A percentile compares a stretch with the other conserved stretches of the same genome.
phyloP scores from a whole-genome alignment of 805 yeast genomes.

The Pichia cephalocereana region DNA sequence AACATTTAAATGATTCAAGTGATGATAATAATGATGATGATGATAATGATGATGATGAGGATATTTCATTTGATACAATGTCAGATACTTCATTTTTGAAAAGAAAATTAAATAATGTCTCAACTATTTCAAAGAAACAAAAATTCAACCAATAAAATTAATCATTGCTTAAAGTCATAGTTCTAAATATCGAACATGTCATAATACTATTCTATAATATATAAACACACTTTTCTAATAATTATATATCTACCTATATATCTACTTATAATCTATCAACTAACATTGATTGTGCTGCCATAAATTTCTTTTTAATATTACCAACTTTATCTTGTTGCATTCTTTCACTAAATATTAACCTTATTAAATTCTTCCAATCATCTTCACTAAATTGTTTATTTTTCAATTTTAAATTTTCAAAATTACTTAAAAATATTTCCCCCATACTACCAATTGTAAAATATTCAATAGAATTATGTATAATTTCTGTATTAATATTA shows the following conservation, averaged over 20 bases:
- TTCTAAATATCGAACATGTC: no score
- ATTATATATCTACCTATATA: not conserved
- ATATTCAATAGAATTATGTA: slow-evolving; percentile 36
- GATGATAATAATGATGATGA: slow-evolving; percentile 9
- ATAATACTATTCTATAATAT: not conserved
- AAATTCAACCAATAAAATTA: not conserved
- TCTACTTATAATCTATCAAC: not conserved
- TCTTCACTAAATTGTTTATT: slow-evolving; percentile 25
- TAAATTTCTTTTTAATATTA: slow-evolving; percentile 4
- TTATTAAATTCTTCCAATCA: slow-evolving; percentile 42
- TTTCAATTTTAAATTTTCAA: slow-evolving; percentile 1
- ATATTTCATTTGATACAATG: slow-evolving; percentile 4
- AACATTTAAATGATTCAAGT: no score
- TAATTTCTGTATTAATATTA: not conserved
- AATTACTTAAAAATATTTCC: slow-evolving; percentile 6
- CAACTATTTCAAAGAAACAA: slow-evolving; percentile 5
- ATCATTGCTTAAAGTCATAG: no score
- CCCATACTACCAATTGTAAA: slow-evolving; percentile 33
- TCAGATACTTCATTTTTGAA: slow-evolving; percentile 4
- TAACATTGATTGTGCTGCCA: slow-evolving; percentile 9
- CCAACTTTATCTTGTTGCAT: slow-evolving; percentile 10
- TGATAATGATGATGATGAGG: no score
- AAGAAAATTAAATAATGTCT: slow-evolving; percentile 10
- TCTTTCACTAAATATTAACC: slow-evolving; percentile 42
- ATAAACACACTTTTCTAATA: not conserved